Percentiles rank a stretch among this genome's conserved stretches.
These are phyloP conservation scores for Metarhizium humberi DNA, from an alignment of 2,329 filamentous ascomycete genomes.

Conservation along the genomic window DNA sequence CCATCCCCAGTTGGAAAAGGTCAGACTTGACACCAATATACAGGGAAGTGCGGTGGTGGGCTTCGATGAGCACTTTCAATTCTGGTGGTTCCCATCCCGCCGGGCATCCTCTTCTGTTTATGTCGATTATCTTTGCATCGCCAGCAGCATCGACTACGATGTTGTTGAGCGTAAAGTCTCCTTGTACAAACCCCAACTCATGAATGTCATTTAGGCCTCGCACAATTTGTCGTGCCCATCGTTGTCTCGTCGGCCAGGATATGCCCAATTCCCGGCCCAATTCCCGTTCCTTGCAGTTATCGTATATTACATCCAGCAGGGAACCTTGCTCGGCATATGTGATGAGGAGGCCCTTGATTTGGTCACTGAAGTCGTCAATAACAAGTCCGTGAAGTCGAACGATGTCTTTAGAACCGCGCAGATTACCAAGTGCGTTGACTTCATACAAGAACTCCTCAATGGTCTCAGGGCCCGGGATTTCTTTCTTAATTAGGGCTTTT, in stretches of 20 bases:
- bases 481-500: slow-evolving; percentile 81
- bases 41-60: slow-evolving; percentile 85
- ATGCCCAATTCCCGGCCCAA: slow-evolving; percentile 32
- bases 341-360: slow-evolving; percentile 83
- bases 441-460: slow-evolving; percentile 97
- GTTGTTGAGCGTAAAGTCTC: slow-evolving; percentile 94
- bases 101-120: slow-evolving; percentile 93
- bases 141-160: slow-evolving; percentile 82
- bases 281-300: slow-evolving; percentile 49
- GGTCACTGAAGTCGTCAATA: slow-evolving; percentile 74
- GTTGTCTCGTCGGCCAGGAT: slow-evolving; percentile 65
- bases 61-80: slow-evolving; percentile 74
- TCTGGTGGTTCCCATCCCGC: slow-evolving; percentile 97
- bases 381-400: slow-evolving; percentile 84
- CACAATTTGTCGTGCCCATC: slow-evolving; percentile 88
- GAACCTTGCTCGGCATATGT: slow-evolving; percentile 80
- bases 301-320: slow-evolving; percentile 84
- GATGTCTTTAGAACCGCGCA: slow-evolving; percentile 65
- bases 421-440: slow-evolving; percentile 80
- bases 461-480: slow-evolving; percentile 91
- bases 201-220: slow-evolving; percentile 86
- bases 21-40: slow-evolving; percentile 98
- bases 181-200: slow-evolving; percentile 92
- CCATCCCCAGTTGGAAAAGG: slow-evolving; percentile 93
- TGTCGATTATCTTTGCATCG: slow-evolving; percentile 94